Evolutionary conservation across 2,329 filamentous ascomycete species (phyloP).

Genomic region (Talaromyces albobiverticillius): DNA sequence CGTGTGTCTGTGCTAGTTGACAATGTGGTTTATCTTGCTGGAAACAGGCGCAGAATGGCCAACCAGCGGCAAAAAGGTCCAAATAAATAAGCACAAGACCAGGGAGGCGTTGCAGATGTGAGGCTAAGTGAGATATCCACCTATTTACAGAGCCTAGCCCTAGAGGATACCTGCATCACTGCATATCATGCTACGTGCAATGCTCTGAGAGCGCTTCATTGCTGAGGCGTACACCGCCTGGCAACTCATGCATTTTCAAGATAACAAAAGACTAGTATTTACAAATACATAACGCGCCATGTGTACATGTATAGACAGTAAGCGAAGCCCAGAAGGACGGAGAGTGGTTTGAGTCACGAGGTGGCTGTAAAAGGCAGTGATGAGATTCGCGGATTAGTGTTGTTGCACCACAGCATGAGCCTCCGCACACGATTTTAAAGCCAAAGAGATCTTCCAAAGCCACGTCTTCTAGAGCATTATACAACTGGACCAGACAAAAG

Average conservation of each 20-base stretch:
- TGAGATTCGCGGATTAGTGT: constrained; percentile 8
- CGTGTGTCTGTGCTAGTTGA: not conserved
- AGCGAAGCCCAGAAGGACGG: not conserved
- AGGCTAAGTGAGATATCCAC: constrained; percentile 1
- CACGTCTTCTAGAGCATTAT: constrained; percentile 11
- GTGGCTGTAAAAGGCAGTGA: constrained; percentile 9
- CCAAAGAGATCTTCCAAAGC: constrained; percentile 11
- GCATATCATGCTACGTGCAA: constrained; percentile 12
- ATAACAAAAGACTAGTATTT: not conserved
- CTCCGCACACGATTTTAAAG: constrained; percentile 9
- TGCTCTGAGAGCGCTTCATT: not conserved
- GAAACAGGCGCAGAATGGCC: not conserved
- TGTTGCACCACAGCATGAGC: constrained; percentile 13
- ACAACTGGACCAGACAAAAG: constrained; percentile 2
- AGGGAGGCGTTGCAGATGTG: not conserved
- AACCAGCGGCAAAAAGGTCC: not conserved
- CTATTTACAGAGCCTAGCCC: constrained; percentile 5
- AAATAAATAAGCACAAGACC: constrained; percentile 1
- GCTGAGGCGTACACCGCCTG: constrained; percentile 8
- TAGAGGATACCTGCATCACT: constrained; percentile 13
- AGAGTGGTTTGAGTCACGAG: not conserved
- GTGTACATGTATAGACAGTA: not conserved
- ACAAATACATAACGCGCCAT: not conserved
- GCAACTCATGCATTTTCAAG: not conserved
- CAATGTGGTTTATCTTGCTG: not conserved